A percentile compares a stretch with the other conserved stretches of the same genome.
These are phyloP conservation scores for Eleusine coracana DNA, from an alignment of 176 grass and related monocot genomes.

Conservation along the genomic window DNA sequence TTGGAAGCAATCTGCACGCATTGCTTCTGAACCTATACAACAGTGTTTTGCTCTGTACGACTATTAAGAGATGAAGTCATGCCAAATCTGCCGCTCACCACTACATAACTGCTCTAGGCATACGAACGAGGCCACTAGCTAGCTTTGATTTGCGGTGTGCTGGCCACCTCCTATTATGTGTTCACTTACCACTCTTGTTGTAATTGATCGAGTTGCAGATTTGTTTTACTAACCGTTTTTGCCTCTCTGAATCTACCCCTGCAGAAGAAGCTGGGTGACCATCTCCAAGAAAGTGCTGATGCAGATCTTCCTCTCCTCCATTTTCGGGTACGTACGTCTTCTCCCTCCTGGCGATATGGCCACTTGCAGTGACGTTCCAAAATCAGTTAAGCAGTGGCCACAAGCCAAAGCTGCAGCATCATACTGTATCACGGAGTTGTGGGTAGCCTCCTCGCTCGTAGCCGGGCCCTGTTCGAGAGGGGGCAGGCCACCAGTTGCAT, in stretches of 20 bases:
- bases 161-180: too few species aligned
- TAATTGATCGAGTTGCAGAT: not conserved
- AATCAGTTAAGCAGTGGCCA: not conserved
- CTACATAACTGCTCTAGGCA: not conserved
- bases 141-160: not conserved
- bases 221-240: not conserved
- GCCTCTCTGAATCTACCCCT: not conserved
- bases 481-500: not conserved
- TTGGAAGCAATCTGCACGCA: not conserved
- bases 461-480: not conserved
- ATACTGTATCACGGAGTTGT: not conserved
- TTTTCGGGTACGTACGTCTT: conserved; percentile 80
- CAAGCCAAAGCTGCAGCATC: not conserved
- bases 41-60: not conserved
- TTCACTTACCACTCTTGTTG: not conserved
- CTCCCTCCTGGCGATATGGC: not conserved
- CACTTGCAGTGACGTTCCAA: conserved; percentile 2
- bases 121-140: not conserved
- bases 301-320: conserved; percentile 77
- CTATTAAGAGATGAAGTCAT: not conserved
- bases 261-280: conserved; percentile 51
- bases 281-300: conserved; percentile 63
- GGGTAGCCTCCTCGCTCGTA: not conserved
- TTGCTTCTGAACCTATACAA: conserved; percentile 23
- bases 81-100: not conserved